Base-by-base conservation (phyloP, 202 grass and related monocot genomes). In the Carex arenaria region DNA sequence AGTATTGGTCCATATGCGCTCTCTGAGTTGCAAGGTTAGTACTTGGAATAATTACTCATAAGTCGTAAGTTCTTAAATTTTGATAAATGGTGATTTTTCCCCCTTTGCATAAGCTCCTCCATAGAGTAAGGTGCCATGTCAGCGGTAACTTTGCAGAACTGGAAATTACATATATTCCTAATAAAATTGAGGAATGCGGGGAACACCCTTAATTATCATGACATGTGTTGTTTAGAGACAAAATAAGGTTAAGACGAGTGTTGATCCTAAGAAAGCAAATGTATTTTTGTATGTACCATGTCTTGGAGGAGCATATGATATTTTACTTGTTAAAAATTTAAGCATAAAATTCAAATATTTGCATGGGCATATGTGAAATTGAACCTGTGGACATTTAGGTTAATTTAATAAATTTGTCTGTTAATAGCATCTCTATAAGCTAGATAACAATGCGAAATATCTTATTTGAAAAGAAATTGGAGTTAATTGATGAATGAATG, bases 1-100 rank as follows among this genome's bases (percentile, higher is more conserved):
- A 66, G 85, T 62, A 80, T 96, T 15, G 93, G 91, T 45, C 96
- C 96, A 72, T 99, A 99, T 88, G 57, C 88, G 4, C 81, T 95
- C 40, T 79, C 88, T 0, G 96, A 95, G 86, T 85, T 99, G 22
- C 88, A 84, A 92, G 96, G 93, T 95, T 42, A 47, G 38, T 56
- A 68, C 53, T 78, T 30, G 14, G 28, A 78, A 78, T 57, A 12
- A 38, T 38, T 19, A 72, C 32, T 53, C 20, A 22, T 52, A 53
- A 72, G 28, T 53, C 20, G 13, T 52, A 53, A 72, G 28, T 73
- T 73, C 47, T 73, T 40, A 15, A 68, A 36, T 40, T 74, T 53
- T 74, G 5, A 40, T 28, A 0, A 26, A 72, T 23, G 42, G 7
- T 51, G 8, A 15, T 52, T 74, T 47, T 45, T 74, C 30, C 0